Evolutionary conservation across 495 filamentous ascomycete species (phyloP), one percentile per base, ranked within the genome.

Genomic region (Xylaria venustula): DNA sequence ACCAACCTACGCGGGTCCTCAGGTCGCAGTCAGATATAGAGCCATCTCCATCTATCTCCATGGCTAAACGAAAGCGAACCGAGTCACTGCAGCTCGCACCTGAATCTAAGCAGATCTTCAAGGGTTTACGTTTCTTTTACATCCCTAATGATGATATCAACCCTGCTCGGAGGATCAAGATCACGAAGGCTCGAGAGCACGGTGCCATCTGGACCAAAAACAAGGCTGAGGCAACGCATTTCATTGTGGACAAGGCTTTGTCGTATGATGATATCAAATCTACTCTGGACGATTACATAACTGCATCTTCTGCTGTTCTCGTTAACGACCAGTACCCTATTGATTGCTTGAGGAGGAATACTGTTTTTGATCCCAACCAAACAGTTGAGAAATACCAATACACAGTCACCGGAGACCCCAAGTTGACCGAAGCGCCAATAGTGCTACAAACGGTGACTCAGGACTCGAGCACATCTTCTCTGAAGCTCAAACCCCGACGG

Each of bases 301-400:
- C 58, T 12, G 56, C 49, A 34, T 32, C 60, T 11, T 51, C 58
- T 11, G 44, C 66, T 12, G 68, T 85, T 45, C 51, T 93, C 0
- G 92, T 97, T 15, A 89, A 92, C 59, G 90, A 94, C 52, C 73
- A 77, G 2, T 98, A 92, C 67, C 85, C 90, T 3, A 73, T 90
- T 0, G 91, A 97, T 14, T 97, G 92, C 55, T 85, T 94, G 4
- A 25, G 12, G 34, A 75, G 77, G 28, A 88, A 81, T 58, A 73
- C 77, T 2, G 68, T 76, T 0, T 59, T 94, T 14, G 52, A 62
- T 28, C 51, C 52, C 2, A 44, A 50, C n/a, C 15, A 30, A 2
- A 56, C 44, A 12, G 37, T 56, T 1, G 69, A 73, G 1, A 86
- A 91, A 50, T 49, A 57, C 2, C 79, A 81, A 8, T 96, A 93